Conservation (phyloP, 73 alveolate genomes). For the Paraurostyla sp. region DNA sequence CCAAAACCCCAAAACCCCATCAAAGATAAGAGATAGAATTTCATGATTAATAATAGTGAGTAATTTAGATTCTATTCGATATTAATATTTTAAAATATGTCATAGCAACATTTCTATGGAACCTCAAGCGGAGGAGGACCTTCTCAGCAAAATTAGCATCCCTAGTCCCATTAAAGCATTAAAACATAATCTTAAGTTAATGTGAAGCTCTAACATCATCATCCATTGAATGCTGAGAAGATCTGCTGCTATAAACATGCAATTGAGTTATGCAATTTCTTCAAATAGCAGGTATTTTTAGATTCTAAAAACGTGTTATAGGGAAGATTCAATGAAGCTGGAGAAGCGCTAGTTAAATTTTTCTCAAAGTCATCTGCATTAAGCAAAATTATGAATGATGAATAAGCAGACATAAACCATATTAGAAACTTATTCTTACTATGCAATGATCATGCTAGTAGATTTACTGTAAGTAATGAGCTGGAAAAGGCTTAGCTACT, state of each 20-base stretch:
- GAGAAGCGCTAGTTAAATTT: neutral
- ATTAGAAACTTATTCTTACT: neutral
- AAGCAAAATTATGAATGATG: neutral
- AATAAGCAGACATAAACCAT: neutral
- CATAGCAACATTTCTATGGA: no score
- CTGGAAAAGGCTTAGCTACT: conserved; percentile 37
- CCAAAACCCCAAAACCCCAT: no score
- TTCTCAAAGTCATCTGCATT: neutral
- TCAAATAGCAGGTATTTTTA: conserved; percentile 15
- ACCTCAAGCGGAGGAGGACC: no score
- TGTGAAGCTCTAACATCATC: no score
- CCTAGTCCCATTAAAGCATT: no score
- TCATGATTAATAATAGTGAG: no score
- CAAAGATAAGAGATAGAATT: no score
- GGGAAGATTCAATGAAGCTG: conserved; percentile 24
- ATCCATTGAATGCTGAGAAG: conserved; percentile 1
- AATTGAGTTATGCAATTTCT: conserved; percentile 6
- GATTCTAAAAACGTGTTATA: neutral
- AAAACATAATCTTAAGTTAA: no score
- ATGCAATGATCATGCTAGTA: conserved; percentile 46
- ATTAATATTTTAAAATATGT: no score
- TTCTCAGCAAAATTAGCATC: no score
- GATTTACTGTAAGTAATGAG: conserved; percentile 39
- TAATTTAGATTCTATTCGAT: no score
- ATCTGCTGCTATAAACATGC: conserved; percentile 23